phyloP scores from a whole-genome alignment of 2,329 filamentous ascomycete genomes.

The Coniosporium tulheliwenetii region DNA sequence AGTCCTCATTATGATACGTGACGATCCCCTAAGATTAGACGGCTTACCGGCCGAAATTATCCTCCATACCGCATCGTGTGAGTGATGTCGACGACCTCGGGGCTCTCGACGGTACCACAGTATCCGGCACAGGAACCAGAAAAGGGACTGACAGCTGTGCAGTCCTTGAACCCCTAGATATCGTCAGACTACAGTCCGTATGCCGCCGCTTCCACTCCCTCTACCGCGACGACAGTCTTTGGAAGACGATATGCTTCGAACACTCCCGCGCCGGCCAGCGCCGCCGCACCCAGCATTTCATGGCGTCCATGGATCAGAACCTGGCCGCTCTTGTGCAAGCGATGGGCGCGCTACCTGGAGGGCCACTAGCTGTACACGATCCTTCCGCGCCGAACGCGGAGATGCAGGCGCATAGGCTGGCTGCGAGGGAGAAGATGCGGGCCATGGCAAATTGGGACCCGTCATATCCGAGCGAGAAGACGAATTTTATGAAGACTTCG shows the following conservation, averaged over 20 bases:
- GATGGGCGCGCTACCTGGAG: conserved; percentile 16
- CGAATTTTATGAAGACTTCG: conserved; percentile 86
- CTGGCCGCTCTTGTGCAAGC: conserved; percentile 26
- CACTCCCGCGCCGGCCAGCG: conserved; percentile 49
- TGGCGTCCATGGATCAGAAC: conserved; percentile 23
- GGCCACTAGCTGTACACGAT: conserved; percentile 12
- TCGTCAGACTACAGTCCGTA: conserved; percentile 53
- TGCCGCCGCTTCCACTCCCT: conserved; percentile 50
- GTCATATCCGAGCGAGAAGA: conserved; percentile 50
- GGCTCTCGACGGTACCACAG: conserved; percentile 1
- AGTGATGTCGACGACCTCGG: conserved; percentile 5
- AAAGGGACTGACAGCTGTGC: conserved; percentile 5
- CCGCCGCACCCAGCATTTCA: conserved; percentile 34
- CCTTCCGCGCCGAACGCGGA: conserved; percentile 14
- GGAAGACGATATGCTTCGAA: conserved; percentile 61
- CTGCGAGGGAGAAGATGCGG: conserved; percentile 28
- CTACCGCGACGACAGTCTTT: conserved; percentile 59
- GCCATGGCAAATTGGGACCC: conserved; percentile 75
- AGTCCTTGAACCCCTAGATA: conserved; percentile 49
- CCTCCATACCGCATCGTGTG: conserved; percentile 27
- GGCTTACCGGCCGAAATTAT: conserved; percentile 24
- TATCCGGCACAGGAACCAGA: conserved; percentile 1
- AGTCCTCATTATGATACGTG: no score
- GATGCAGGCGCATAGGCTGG: conserved; percentile 15
- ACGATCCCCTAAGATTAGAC: conserved; percentile 5